Evolutionary conservation across 805 yeast species (phyloP).

Genomic region (Candida mattraensis): DNA sequence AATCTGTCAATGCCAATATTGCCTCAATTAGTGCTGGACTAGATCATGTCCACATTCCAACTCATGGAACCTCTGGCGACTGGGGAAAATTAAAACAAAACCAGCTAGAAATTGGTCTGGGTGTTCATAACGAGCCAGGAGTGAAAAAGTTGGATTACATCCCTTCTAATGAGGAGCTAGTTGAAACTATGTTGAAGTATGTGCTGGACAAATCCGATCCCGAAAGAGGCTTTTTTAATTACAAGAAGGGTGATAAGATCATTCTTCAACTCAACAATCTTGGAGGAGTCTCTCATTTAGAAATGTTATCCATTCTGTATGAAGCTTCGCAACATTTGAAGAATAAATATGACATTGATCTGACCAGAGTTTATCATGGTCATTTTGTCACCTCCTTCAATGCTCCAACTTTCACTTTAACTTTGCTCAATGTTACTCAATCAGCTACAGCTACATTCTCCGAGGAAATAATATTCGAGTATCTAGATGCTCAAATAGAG

Average conservation of each 20-base stretch:
- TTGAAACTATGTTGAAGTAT: constrained; percentile 55
- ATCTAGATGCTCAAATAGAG: constrained; percentile 66
- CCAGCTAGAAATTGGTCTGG: constrained; percentile 83
- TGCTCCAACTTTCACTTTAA: constrained; percentile 85
- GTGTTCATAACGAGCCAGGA: constrained; percentile 93
- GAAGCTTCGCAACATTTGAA: constrained; percentile 53
- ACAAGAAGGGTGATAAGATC: constrained; percentile 55
- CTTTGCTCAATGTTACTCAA: constrained; percentile 66
- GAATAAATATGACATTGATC: constrained; percentile 50
- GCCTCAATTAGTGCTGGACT: constrained; percentile 87
- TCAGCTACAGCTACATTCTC: too few species aligned
- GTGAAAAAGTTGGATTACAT: constrained; percentile 58
- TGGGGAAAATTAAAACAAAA: constrained; percentile 25
- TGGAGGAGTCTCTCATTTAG: constrained; percentile 84
- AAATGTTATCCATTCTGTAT: constrained; percentile 66
- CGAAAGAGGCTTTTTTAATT: constrained; percentile 78
- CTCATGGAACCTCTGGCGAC: constrained; percentile 32
- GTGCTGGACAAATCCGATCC: constrained; percentile 59
- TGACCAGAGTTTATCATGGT: constrained; percentile 67
- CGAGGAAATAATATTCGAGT: constrained; percentile 43
- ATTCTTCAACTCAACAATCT: constrained; percentile 74
- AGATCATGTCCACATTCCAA: constrained; percentile 88
- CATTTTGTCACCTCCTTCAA: constrained; percentile 83
- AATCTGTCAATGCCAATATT: constrained; percentile 54
- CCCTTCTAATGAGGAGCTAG: constrained; percentile 63